A percentile compares a stretch with the other conserved stretches of the same genome.
These are phyloP conservation scores for Phytomonas sp. DNA, from an alignment of 208 protist species.

Conservation along the genomic window DNA sequence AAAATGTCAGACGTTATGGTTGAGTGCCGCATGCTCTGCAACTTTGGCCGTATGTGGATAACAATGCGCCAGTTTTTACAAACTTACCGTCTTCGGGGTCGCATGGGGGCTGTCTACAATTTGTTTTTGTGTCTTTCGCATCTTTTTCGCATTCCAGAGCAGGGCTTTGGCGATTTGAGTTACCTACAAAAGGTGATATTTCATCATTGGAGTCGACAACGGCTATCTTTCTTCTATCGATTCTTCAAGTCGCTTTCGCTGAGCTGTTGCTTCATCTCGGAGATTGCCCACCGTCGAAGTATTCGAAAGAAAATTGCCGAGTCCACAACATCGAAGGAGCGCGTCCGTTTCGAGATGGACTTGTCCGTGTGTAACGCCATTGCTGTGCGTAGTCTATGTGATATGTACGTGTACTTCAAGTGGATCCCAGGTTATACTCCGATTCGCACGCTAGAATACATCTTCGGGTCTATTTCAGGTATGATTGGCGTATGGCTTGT, in stretches of 20 bases:
- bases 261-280: constrained; percentile 51
- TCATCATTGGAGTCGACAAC: constrained; percentile 51
- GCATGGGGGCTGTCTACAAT: constrained; percentile 32
- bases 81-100: constrained; percentile 16
- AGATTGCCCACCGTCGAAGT: constrained; percentile 22
- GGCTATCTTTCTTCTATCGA: constrained; percentile 68
- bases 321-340: constrained; percentile 11
- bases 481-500: constrained; percentile 66
- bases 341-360: constrained; percentile 20
- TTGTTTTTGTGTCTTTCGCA: constrained; percentile 42
- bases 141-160: constrained; percentile 67
- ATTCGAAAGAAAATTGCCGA: constrained; percentile 14
- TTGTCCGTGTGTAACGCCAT: constrained; percentile 41
- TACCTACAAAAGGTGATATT: constrained; percentile 83
- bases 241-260: constrained; percentile 88
- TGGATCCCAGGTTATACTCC: constrained; percentile 81
- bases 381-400: constrained; percentile 59
- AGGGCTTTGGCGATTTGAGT: constrained; percentile 73
- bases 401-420: constrained; percentile 90
- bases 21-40: constrained; percentile 85
- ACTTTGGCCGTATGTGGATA: constrained; percentile 48
- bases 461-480: constrained; percentile 51
- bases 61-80: constrained; percentile 47
- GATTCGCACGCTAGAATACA: constrained; percentile 58
- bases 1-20: constrained; percentile 56